A percentile compares a stretch with the other conserved stretches of the same genome.
phyloP scores from a whole-genome alignment of 257 asterid genomes.

The Leonotis leonurus region DNA sequence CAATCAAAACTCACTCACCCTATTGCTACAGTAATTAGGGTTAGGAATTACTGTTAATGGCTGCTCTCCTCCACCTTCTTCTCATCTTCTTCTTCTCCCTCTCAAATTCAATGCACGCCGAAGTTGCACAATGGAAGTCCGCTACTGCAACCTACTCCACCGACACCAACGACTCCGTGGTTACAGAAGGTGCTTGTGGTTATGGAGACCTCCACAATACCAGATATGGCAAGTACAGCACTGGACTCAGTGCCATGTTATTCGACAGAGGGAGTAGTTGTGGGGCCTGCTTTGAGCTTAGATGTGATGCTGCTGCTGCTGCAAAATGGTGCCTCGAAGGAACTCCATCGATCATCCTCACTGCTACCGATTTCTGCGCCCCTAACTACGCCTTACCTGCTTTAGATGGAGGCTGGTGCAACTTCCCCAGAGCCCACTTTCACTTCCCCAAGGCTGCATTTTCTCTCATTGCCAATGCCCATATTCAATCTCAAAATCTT shows the following conservation, averaged over 20 bases:
- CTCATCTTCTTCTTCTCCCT: slow-evolving; percentile 11
- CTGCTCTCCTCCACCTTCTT: background rate
- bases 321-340: slow-evolving; percentile 11
- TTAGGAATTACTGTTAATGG: slow-evolving; percentile 8
- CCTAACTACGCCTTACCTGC: slow-evolving; percentile 28
- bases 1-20: background rate
- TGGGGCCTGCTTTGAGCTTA: slow-evolving; percentile 29
- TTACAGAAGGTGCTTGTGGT: slow-evolving; percentile 32
- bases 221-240: slow-evolving; percentile 24
- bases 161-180: slow-evolving; percentile 19
- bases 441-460: slow-evolving; percentile 17
- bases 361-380: slow-evolving; percentile 28
- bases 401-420: slow-evolving; percentile 31
- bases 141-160: slow-evolving; percentile 26
- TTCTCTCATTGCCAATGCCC: slow-evolving; percentile 23
- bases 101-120: slow-evolving; percentile 1
- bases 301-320: slow-evolving; percentile 16
- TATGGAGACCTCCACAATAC: slow-evolving; percentile 26
- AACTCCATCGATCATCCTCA: slow-evolving; percentile 17
- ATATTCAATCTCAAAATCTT: slow-evolving; percentile 10
- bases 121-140: slow-evolving; percentile 18
- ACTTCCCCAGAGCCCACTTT: slow-evolving; percentile 30
- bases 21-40: slow-evolving; percentile 9
- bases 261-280: slow-evolving; percentile 31
- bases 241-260: slow-evolving; percentile 24